Base-by-base conservation (phyloP, 78 protist species). In the Tieghemostelium lacteum region DNA sequence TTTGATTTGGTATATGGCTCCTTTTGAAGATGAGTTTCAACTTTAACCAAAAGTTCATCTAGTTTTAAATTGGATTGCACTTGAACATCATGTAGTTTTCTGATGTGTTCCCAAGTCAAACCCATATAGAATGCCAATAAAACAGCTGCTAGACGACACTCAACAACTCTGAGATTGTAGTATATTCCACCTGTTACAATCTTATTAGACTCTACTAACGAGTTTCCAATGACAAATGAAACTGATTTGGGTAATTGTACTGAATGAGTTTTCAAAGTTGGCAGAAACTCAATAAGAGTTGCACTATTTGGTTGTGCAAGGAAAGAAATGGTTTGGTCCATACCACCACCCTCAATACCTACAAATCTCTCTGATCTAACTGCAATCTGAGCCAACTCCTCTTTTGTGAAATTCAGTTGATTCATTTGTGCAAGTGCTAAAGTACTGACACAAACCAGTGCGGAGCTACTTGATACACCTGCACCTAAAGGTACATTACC, bases 271-370 rank as follows among this genome's bases (percentile, higher is more conserved):
- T 88, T 58, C 1, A 91, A 49, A 22, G 3, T 34, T 66, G 39
- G 94, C 29, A 72, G 24, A 33, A 91, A 91, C 37, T 85, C 88
- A 31, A 91, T 77, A 22, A 71, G 37, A 6, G 52, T 73, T 31
- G 94, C 94, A 26, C 55, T 49, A 60, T 54, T 87, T 19, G 36
- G 52, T 6, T 85, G 83, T 2, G 57, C 89, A 1, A 91, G 62
- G 52, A 57, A 75, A 0, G 92, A 86, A 16, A 85, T 91, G 7
- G 92, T 88, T 69, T 91, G 94, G 28, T 91, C 94, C 94, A 91
- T 91, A 29, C 63, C 94, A 36, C 94, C 94, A 75, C 94, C 62
- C 37, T 88, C 88, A 52, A 88, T 58, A 45, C 94, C 94, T 36
- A 88, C 77, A 55, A 29, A 88, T 37, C 77, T 50, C 33, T 88